phyloP scores from a whole-genome alignment of 2,329 filamentous ascomycete species.

The Ophiostoma himal-ulmi region DNA sequence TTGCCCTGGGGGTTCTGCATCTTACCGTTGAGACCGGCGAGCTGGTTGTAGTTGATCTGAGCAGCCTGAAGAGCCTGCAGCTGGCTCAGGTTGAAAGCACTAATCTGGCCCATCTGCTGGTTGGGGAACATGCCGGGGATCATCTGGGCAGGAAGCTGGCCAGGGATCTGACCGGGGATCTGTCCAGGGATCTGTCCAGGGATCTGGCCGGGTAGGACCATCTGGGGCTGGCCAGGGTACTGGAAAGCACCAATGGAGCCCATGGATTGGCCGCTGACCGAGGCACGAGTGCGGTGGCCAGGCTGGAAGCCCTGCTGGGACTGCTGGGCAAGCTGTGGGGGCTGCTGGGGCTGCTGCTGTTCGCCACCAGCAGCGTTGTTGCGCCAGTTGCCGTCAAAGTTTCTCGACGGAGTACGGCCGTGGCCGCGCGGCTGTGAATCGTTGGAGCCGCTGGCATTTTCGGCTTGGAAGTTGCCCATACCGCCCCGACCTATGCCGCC shows the following conservation, averaged over 20 bases:
- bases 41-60: slow-evolving; percentile 67
- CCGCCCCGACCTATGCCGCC: slow-evolving; percentile 64
- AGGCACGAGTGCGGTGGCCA: slow-evolving; percentile 79
- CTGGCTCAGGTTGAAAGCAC: slow-evolving; percentile 79
- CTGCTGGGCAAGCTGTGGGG: slow-evolving; percentile 48
- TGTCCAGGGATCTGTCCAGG: neutral
- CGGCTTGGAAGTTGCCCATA: slow-evolving; percentile 45
- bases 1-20: slow-evolving; percentile 68
- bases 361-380: neutral
- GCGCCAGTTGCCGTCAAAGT: slow-evolving; percentile 98
- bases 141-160: neutral
- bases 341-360: slow-evolving; percentile 36
- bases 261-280: slow-evolving; percentile 78
- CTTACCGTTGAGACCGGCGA: slow-evolving; percentile 61
- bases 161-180: neutral
- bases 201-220: slow-evolving; percentile 62
- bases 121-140: slow-evolving; percentile 37
- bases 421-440: slow-evolving; percentile 79
- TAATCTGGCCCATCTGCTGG: slow-evolving; percentile 57
- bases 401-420: slow-evolving; percentile 75
- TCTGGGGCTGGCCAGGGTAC: slow-evolving; percentile 78
- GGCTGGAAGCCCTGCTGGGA: slow-evolving; percentile 67
- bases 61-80: slow-evolving; percentile 71
- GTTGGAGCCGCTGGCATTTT: slow-evolving; percentile 38
- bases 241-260: slow-evolving; percentile 81